phyloP scores from a whole-genome alignment of 2,329 filamentous ascomycete species.

The Bipolaris cookei region DNA sequence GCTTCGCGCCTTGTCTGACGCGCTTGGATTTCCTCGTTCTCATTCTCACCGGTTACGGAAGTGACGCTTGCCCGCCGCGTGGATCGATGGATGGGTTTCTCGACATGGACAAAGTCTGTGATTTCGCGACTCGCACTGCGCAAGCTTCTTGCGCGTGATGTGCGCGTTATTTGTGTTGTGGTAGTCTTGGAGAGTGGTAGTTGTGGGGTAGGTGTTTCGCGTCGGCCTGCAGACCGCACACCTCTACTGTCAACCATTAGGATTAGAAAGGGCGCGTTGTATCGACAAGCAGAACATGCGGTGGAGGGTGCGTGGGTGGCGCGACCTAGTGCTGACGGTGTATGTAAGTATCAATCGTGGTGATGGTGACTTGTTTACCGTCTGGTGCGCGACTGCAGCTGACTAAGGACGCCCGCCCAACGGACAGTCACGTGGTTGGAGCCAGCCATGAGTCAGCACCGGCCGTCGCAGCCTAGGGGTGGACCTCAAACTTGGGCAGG shows the following conservation, averaged over 20 bases:
- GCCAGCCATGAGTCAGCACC: constrained; percentile 2
- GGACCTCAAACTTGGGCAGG: constrained; percentile 28
- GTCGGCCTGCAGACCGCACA: constrained; percentile 44
- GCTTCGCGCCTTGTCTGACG: constrained; percentile 30
- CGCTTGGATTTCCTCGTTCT: constrained; percentile 23
- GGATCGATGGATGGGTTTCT: constrained; percentile 32
- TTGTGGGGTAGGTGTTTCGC: constrained; percentile 43
- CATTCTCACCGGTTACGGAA: constrained; percentile 35
- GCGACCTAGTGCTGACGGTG: constrained; percentile 4
- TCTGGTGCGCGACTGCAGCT: constrained; percentile 11
- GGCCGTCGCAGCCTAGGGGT: constrained; percentile 12
- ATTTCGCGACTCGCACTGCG: constrained; percentile 52
- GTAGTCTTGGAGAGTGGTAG: constrained; percentile 28
- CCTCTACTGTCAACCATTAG: constrained; percentile 45
- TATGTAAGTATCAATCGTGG: not conserved
- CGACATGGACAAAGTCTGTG: constrained; percentile 25
- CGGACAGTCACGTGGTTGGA: constrained; percentile 25
- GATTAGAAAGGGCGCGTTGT: constrained; percentile 1
- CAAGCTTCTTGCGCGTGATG: constrained; percentile 38
- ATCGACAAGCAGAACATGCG: constrained; percentile 15
- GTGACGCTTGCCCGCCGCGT: constrained; percentile 40
- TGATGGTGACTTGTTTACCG: constrained; percentile 12
- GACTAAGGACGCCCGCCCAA: constrained; percentile 6
- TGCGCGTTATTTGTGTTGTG: constrained; percentile 29
- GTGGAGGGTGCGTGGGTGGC: not conserved